A percentile compares a stretch with the other conserved stretches of the same genome.
These are phyloP conservation scores for Amorphotheca resinae DNA, from an alignment of 495 filamentous ascomycete species.

Conservation along the genomic window DNA sequence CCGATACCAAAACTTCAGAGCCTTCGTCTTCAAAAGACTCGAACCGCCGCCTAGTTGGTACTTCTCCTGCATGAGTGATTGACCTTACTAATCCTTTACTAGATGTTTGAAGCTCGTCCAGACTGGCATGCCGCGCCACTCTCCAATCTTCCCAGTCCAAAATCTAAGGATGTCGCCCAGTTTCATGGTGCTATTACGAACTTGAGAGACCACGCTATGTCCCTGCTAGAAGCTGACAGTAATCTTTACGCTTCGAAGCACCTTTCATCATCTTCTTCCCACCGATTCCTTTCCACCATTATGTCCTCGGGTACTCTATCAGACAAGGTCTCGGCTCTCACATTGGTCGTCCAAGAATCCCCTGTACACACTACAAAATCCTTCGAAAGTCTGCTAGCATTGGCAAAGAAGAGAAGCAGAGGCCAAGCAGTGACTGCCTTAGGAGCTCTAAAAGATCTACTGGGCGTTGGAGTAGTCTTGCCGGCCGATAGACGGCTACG, in stretches of 20 bases:
- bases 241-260: constrained; percentile 42
- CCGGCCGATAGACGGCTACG: constrained; percentile 71
- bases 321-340: constrained; percentile 92
- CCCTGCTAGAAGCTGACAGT: constrained; percentile 63
- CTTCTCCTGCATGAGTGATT: not conserved
- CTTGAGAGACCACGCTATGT: constrained; percentile 61
- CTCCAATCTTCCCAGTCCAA: constrained; percentile 36
- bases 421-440: constrained; percentile 89
- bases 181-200: constrained; percentile 51
- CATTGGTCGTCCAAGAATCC: constrained; percentile 87
- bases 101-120: constrained; percentile 65
- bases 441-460: constrained; percentile 82
- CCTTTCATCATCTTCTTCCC: constrained; percentile 54
- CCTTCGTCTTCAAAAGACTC: constrained; percentile 9
- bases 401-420: constrained; percentile 82
- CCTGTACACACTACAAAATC: constrained; percentile 84
- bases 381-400: constrained; percentile 63
- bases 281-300: constrained; percentile 90
- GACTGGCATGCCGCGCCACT: constrained; percentile 73
- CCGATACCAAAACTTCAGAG: constrained; percentile 8
- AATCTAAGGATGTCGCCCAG: constrained; percentile 35
- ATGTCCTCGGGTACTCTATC: constrained; percentile 93
- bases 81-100: constrained; percentile 20
- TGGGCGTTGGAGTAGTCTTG: constrained; percentile 75
- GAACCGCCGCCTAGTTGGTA: constrained; percentile 20